phyloP scores from a whole-genome alignment of 345 rosid species.

The Gossypium sturtianum region DNA sequence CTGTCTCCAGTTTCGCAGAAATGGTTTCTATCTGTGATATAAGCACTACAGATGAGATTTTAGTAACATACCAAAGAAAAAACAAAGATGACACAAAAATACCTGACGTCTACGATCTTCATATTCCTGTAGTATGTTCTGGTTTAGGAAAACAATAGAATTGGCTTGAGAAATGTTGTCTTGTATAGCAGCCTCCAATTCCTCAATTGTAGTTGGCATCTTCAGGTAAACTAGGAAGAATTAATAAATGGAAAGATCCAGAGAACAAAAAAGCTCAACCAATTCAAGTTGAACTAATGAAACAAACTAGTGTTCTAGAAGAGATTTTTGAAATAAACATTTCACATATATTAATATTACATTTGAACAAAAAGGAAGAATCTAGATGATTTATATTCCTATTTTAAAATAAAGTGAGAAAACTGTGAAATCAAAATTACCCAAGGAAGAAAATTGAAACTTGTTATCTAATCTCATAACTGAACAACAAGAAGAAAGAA shows the following conservation, averaged over 20 bases:
- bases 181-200: slow-evolving; percentile 83
- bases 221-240: slow-evolving; percentile 16
- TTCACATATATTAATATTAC: background rate
- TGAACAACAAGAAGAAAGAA: background rate
- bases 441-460: background rate
- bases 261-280: background rate
- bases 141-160: slow-evolving; percentile 74
- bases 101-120: slow-evolving; percentile 70
- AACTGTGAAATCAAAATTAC: background rate
- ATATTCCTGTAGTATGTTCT: slow-evolving; percentile 73
- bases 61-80: background rate
- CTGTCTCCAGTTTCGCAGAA: slow-evolving; percentile 55
- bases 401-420: background rate
- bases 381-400: background rate
- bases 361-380: background rate
- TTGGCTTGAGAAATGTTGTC: slow-evolving; percentile 78
- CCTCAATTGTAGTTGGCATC: slow-evolving; percentile 84
- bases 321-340: background rate
- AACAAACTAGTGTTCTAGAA: background rate
- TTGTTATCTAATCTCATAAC: background rate
- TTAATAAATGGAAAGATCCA: background rate
- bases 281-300: slow-evolving; percentile 5
- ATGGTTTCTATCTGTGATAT: slow-evolving; percentile 47
- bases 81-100: slow-evolving; percentile 14
- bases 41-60: slow-evolving; percentile 15